Conservation (phyloP, 768 basidiomycete species). For the Ramaria rubella region DNA sequence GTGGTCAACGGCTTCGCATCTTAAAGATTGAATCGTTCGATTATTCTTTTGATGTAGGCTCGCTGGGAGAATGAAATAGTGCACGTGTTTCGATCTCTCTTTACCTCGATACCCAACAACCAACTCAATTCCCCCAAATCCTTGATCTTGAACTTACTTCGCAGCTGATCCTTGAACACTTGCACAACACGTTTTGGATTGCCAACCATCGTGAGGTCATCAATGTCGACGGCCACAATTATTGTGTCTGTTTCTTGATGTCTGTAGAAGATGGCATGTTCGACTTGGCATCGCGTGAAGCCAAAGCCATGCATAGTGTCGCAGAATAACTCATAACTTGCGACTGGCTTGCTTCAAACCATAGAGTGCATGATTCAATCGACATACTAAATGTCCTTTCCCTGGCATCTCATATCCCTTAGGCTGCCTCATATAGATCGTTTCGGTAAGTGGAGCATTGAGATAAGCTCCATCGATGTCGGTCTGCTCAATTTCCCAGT, state of each 20-base stretch:
- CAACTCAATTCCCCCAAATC: neutral
- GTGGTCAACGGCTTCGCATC: neutral
- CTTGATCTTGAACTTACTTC: neutral
- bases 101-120: neutral
- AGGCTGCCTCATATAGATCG: too few species aligned
- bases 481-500: constrained; percentile 34
- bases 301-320: neutral
- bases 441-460: too few species aligned
- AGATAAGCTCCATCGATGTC: too few species aligned
- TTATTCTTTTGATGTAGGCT: neutral
- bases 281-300: neutral
- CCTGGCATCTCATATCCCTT: constrained; percentile 20
- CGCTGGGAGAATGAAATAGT: neutral
- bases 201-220: neutral
- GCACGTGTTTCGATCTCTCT: neutral
- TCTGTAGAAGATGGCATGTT: neutral
- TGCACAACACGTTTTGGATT: neutral
- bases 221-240: neutral
- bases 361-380: neutral
- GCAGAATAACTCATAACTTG: neutral
- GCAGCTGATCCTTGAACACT: constrained; percentile 7
- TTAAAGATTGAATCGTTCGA: neutral
- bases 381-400: neutral
- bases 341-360: neutral
- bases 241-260: too few species aligned